phyloP scores from a whole-genome alignment of 495 filamentous ascomycete species.

The Xylaria flabelliformis region DNA sequence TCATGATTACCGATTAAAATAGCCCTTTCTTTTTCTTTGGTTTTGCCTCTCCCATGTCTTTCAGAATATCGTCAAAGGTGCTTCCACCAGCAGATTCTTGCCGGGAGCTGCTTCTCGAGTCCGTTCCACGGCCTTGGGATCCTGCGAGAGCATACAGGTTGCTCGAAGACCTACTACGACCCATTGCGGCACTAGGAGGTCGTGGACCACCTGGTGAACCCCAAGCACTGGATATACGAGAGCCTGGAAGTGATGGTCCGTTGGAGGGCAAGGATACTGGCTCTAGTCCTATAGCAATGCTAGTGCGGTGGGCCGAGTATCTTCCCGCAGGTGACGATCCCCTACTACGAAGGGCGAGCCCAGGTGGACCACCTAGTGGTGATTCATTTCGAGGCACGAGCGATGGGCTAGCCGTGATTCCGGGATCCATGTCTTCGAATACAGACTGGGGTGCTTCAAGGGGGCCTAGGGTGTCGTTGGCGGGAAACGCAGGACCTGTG shows the following conservation, averaged over 20 bases:
- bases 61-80: constrained; percentile 73
- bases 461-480: constrained; percentile 37
- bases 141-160: constrained; percentile 35
- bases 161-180: constrained; percentile 38
- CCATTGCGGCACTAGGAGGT: constrained; percentile 36
- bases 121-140: constrained; percentile 22
- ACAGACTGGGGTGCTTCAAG: constrained; percentile 48
- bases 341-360: constrained; percentile 41
- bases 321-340: constrained; percentile 41
- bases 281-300: constrained; percentile 55
- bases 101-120: constrained; percentile 37
- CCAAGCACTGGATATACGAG: constrained; percentile 36
- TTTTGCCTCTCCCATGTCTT: constrained; percentile 48
- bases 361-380: constrained; percentile 40
- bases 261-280: constrained; percentile 42
- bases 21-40: constrained; percentile 53
- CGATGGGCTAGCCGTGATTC: constrained; percentile 33
- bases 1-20: constrained; percentile 40
- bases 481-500: constrained; percentile 31
- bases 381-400: constrained; percentile 36
- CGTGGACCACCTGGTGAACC: constrained; percentile 38
- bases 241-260: constrained; percentile 29
- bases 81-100: constrained; percentile 53
- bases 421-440: constrained; percentile 38
- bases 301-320: constrained; percentile 46